Evolutionary conservation across 1,139 yeast species (phyloP).

Genomic region (Sugiyamaella paludigena): DNA sequence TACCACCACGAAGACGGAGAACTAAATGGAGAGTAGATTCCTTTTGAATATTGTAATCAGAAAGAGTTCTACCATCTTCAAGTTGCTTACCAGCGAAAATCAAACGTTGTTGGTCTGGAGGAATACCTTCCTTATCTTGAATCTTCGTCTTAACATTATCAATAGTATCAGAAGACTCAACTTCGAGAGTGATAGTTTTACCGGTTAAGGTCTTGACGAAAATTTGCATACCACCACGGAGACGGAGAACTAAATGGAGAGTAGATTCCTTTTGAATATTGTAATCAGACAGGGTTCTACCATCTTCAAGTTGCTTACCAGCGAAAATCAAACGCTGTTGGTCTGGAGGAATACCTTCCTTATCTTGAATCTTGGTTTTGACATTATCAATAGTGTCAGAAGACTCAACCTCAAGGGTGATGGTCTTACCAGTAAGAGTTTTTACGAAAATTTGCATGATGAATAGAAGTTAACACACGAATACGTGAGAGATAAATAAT

Average conservation of each 20-base stretch:
- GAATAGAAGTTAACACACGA: neutral
- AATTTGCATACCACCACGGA: slow-evolving; percentile 82
- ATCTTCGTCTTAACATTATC: slow-evolving; percentile 74
- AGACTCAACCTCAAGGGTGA: slow-evolving; percentile 82
- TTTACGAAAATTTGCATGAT: slow-evolving; percentile 73
- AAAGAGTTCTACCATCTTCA: slow-evolving; percentile 70
- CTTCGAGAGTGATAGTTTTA: slow-evolving; percentile 86
- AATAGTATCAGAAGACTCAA: slow-evolving; percentile 16
- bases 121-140: slow-evolving; percentile 84
- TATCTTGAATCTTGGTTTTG: slow-evolving; percentile 79
- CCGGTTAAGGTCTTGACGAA: slow-evolving; percentile 78
- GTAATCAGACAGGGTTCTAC: slow-evolving; percentile 80
- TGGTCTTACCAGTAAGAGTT: slow-evolving; percentile 77
- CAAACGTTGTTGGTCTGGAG: slow-evolving; percentile 85
- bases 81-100: slow-evolving; percentile 86
- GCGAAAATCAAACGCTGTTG: slow-evolving; percentile 83
- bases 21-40: slow-evolving; percentile 32
- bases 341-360: slow-evolving; percentile 87
- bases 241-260: slow-evolving; percentile 75
- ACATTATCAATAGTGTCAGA: slow-evolving; percentile 84
- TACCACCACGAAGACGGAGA: slow-evolving; percentile 66
- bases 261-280: slow-evolving; percentile 88
- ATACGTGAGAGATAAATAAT: too few relatives aligned
- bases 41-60: slow-evolving; percentile 82
- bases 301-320: slow-evolving; percentile 84